These are phyloP conservation scores for Solanum peruvianum DNA, from an alignment of 257 asterid species.

Conservation along the genomic window DNA sequence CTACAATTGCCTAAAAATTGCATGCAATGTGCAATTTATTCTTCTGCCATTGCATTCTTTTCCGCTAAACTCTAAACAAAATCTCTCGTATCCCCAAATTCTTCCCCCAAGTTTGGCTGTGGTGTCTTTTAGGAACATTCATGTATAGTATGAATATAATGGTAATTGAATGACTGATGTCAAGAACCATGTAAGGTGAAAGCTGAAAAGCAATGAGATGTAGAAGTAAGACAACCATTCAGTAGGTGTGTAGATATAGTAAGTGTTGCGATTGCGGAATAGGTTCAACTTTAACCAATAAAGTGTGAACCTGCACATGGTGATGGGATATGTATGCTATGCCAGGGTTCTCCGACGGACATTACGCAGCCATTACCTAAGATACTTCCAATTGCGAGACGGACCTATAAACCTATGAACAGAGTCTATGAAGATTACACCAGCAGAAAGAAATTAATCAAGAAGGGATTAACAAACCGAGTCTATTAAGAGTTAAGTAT, in stretches of 20 bases:
- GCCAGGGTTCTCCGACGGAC: background rate
- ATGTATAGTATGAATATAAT: background rate
- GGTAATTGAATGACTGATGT: background rate
- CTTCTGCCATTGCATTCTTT: background rate
- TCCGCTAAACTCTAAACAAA: background rate
- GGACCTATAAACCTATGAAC: no score
- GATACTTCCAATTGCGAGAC: no score
- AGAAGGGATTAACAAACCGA: background rate
- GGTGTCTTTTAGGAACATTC: background rate
- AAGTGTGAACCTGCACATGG: background rate
- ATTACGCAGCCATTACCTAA: no score
- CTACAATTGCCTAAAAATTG: background rate
- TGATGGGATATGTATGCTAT: background rate
- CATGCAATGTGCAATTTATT: background rate
- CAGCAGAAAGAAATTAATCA: background rate
- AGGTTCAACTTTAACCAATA: background rate
- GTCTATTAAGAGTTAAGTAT: background rate
- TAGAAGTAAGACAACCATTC: background rate
- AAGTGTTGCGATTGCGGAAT: background rate
- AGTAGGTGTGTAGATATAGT: background rate
- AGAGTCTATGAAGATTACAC: no score
- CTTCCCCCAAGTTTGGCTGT: background rate
- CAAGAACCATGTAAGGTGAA: background rate
- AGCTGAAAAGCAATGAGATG: background rate
- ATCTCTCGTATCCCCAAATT: background rate